Conservation (phyloP, 2,329 filamentous ascomycete genomes). For the Fusarium veterinarium region DNA sequence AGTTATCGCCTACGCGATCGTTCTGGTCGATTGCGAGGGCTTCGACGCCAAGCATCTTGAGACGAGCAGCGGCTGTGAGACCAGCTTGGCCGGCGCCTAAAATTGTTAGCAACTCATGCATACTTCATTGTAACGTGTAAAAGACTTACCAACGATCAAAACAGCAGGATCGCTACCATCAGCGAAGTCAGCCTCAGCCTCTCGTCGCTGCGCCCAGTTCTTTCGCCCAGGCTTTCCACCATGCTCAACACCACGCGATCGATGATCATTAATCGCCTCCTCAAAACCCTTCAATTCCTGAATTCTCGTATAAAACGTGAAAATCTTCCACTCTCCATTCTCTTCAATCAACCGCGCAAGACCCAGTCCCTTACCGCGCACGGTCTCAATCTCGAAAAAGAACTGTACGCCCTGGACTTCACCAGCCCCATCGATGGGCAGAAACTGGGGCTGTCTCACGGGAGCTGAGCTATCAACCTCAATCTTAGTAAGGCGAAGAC, state of each 20-base stretch:
- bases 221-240: constrained; percentile 62
- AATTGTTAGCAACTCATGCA: no score
- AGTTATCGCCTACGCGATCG: constrained; percentile 70
- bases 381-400: constrained; percentile 66
- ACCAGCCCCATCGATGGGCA: constrained; percentile 62
- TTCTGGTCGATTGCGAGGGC: constrained; percentile 70
- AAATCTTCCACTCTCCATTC: constrained; percentile 67
- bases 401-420: constrained; percentile 65
- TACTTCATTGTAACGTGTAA: no score
- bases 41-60: constrained; percentile 68
- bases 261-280: constrained; percentile 58
- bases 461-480: constrained; percentile 58
- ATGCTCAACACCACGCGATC: constrained; percentile 68
- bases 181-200: constrained; percentile 58
- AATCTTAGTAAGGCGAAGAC: constrained; percentile 57
- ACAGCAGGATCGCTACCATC: constrained; percentile 65
- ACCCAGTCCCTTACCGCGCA: constrained; percentile 66
- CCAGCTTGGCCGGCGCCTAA: constrained; percentile 70
- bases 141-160: constrained; percentile 66
- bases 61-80: constrained; percentile 66
- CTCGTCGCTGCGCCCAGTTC: constrained; percentile 70
- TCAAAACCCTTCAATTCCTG: constrained; percentile 64
- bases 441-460: constrained; percentile 56
- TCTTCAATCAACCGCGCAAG: constrained; percentile 63
- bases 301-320: constrained; percentile 71